Evolutionary conservation across 1,284 basidiomycete genomes (phyloP), one percentile per base, ranked within the genome.

Genomic region (Naganishia albida): DNA sequence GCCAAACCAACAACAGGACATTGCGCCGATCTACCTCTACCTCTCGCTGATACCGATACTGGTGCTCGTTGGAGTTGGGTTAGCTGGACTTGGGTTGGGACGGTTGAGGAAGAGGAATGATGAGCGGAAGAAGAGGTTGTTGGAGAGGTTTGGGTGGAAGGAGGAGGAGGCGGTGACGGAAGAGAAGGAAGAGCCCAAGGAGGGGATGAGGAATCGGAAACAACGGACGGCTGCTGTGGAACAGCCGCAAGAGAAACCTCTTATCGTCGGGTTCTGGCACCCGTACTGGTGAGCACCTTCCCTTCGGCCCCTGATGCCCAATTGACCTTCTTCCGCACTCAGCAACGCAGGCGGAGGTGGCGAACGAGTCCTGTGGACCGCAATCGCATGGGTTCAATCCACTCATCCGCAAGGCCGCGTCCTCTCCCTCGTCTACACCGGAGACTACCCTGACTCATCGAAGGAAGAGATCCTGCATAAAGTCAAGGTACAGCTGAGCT

Each of bases 341-440:
- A 96, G 93, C 76, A 96, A 99, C 82, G 93, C 94, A 25, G 95
- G 95, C 0, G 95, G 95, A 13, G 96, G 96, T 15, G 96, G 96
- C 0, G 95, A 99, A 79, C 85, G 94, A 1, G 95, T 99, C 0
- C 81, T 99, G 0, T 99, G 93, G 93, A 88, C 91, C 1, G 94
- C 93, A 0, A 85, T 99, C 23, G 83, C 87, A 0, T 84, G 86
- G 69, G 82, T 93, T 38, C 94, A 97, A 73, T 82, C 84, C 15
- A 82, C 83, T n/a, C 84, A 91, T 64, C 84, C 85, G 1, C n/a
- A 54, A 12, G 44, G 52, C 2, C 40, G 52, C 4, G 77, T 88
- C 10, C 77, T 96, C n/a, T 87, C 83, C 54, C 85, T 93, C 7
- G 86, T 99, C 30, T 99, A 99, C 78, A 93, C 88, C 28, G 95